Percentiles rank a stretch among this genome's conserved stretches.
phyloP scores from a whole-genome alignment of 139 green algal species.

The Micromonas commoda region DNA sequence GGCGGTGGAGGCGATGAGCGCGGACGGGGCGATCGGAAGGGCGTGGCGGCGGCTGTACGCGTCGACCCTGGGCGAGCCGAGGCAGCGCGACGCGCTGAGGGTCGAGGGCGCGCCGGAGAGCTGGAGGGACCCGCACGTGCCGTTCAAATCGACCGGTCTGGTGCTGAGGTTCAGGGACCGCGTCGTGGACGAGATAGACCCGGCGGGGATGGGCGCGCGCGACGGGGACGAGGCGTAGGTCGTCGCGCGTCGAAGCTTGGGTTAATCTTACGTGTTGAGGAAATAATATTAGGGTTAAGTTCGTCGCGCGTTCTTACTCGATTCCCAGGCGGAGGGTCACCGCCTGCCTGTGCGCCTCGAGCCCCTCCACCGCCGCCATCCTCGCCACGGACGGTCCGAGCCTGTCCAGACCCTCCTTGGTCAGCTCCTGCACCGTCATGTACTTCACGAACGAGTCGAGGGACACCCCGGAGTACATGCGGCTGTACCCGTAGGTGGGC shows the following conservation, averaged over 20 bases:
- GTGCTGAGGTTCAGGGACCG: neutral
- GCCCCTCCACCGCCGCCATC: constrained; percentile 91
- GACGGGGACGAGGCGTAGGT: no score
- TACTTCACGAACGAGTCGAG: constrained; percentile 94
- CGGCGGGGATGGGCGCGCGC: no score
- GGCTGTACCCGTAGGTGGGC: constrained; percentile 93
- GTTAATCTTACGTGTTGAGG: no score
- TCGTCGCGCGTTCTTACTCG: constrained; percentile 18
- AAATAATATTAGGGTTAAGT: no score
- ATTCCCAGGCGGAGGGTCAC: constrained; percentile 78
- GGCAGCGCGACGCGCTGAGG: no score
- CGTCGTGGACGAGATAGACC: neutral
- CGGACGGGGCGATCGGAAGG: no score
- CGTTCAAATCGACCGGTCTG: neutral
- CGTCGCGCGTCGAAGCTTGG: no score
- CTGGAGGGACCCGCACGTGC: no score
- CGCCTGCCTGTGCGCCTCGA: constrained; percentile 85
- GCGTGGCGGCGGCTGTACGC: no score
- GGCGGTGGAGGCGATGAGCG: no score
- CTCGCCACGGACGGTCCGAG: constrained; percentile 84
- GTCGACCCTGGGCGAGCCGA: no score
- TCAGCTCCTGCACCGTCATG: constrained; percentile 92
- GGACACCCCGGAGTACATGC: constrained; percentile 94
- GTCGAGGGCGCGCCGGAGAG: no score
- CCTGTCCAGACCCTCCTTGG: constrained; percentile 59